Evolutionary conservation across 495 filamentous ascomycete genomes (phyloP).

Genomic region (Penicillium salamii): DNA sequence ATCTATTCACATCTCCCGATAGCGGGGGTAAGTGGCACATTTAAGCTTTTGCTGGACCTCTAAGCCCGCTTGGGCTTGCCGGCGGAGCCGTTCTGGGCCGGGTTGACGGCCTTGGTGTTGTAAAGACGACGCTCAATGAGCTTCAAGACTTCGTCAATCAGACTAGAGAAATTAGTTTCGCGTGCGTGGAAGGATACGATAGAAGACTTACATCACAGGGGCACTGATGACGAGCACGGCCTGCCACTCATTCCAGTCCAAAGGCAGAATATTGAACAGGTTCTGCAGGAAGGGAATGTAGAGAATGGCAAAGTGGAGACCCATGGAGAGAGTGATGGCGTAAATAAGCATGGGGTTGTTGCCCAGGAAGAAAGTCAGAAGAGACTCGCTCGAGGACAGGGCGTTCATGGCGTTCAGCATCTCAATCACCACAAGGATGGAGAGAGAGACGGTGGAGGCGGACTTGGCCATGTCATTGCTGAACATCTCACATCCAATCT

Average conservation of each 20-base stretch:
- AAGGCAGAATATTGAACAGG: slow-evolving; percentile 86
- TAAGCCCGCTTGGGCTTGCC: slow-evolving; percentile 43
- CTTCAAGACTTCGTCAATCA: slow-evolving; percentile 91
- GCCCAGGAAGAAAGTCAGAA: slow-evolving; percentile 91
- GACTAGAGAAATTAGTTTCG: slow-evolving; percentile 43
- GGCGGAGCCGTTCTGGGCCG: slow-evolving; percentile 31
- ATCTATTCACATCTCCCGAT: slow-evolving; percentile 17
- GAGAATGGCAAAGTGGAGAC: slow-evolving; percentile 87
- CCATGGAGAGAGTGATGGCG: slow-evolving; percentile 93
- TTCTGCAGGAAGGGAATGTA: slow-evolving; percentile 88
- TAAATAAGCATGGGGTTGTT: slow-evolving; percentile 97
- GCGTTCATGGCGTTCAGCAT: slow-evolving; percentile 99
- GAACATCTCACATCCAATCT: slow-evolving; percentile 96
- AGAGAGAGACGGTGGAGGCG: slow-evolving; percentile 93
- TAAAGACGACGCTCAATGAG: slow-evolving; percentile 67
- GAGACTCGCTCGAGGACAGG: slow-evolving; percentile 88
- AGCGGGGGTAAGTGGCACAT: neutral
- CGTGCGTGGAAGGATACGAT: neutral
- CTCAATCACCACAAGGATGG: slow-evolving; percentile 92
- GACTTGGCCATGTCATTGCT: slow-evolving; percentile 82
- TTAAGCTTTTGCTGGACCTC: slow-evolving; percentile 2
- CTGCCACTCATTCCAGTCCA: slow-evolving; percentile 90
- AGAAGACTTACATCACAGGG: slow-evolving; percentile 81
- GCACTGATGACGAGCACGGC: slow-evolving; percentile 85
- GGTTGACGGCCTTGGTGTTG: slow-evolving; percentile 19